Conservation (phyloP, 202 grass and related monocot species). For the Tripidium arundinaceum region DNA sequence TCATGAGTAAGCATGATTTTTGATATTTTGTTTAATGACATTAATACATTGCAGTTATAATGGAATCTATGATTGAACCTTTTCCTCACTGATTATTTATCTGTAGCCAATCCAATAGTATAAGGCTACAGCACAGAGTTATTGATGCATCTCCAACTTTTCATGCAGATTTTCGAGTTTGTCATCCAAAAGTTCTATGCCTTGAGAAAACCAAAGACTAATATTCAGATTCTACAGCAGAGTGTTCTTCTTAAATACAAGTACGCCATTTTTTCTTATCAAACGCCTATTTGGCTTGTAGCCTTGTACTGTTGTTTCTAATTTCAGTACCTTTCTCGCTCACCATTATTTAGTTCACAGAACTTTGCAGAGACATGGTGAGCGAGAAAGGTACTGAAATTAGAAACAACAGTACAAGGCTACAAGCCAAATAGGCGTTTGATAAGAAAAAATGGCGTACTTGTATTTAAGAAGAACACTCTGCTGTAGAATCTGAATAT, state of each 20-base stretch:
- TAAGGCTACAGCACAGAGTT: conserved; percentile 13
- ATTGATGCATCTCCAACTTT: conserved; percentile 30
- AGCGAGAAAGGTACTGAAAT: neutral
- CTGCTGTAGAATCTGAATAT: conserved; percentile 98
- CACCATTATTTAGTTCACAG: neutral
- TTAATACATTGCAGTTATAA: neutral
- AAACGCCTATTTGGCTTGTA: neutral
- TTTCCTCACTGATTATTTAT: neutral
- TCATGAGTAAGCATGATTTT: conserved; percentile 2
- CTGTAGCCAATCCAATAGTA: neutral
- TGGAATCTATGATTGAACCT: neutral
- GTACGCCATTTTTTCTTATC: conserved; percentile 44
- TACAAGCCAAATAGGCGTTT: neutral
- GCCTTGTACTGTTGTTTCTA: neutral
- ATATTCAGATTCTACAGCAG: conserved; percentile 98
- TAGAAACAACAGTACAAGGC: neutral
- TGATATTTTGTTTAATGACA: conserved; percentile 4
- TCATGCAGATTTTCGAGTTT: conserved; percentile 95
- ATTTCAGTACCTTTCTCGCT: neutral
- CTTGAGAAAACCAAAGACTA: conserved; percentile 99
- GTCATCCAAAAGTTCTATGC: conserved; percentile 94
- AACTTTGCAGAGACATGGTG: neutral
- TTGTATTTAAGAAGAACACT: conserved; percentile 97
- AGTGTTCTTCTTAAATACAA: conserved; percentile 97
- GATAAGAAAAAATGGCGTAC: conserved; percentile 44